phyloP scores from a whole-genome alignment of 176 grass and related monocot species.

The Oryza rufipogon region DNA sequence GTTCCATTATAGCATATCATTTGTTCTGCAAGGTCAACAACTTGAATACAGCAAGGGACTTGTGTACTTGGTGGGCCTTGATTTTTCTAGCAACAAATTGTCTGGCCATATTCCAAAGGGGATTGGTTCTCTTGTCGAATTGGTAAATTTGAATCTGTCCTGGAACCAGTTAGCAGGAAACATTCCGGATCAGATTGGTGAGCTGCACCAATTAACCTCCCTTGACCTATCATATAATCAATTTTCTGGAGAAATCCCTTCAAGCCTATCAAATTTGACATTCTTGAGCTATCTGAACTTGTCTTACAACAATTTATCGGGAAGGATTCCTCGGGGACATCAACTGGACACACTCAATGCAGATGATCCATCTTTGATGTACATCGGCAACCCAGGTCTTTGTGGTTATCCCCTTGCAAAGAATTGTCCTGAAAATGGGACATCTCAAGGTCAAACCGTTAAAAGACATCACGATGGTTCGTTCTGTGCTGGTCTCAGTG shows the following conservation, averaged over 20 bases:
- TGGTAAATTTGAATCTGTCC: slow-evolving; percentile 40
- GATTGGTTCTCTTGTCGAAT: not conserved
- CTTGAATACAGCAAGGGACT: not conserved
- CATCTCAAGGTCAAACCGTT: too few relatives aligned
- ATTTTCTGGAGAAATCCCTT: slow-evolving; percentile 34
- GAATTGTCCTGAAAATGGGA: slow-evolving; percentile 16
- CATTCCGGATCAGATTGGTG: slow-evolving; percentile 40
- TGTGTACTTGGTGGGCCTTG: not conserved
- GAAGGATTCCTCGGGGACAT: slow-evolving; percentile 26
- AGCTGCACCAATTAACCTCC: slow-evolving; percentile 20
- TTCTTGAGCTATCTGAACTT: slow-evolving; percentile 39
- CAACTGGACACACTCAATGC: slow-evolving; percentile 26
- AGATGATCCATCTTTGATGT: slow-evolving; percentile 22
- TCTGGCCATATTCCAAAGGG: slow-evolving; percentile 34
- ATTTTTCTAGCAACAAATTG: not conserved
- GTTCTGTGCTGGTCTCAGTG: not conserved
- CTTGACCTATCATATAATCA: slow-evolving; percentile 46
- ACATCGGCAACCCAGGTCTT: slow-evolving; percentile 35
- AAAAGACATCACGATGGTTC: too few relatives aligned
- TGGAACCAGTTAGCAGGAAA: slow-evolving; percentile 11
- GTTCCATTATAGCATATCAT: too few relatives aligned
- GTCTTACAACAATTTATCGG: slow-evolving; percentile 46
- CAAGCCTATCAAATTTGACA: not conserved
- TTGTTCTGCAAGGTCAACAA: too few relatives aligned
- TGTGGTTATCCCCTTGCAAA: slow-evolving; percentile 36